Conservation (phyloP, 139 green algal species). For the Picochlorum sp. region DNA sequence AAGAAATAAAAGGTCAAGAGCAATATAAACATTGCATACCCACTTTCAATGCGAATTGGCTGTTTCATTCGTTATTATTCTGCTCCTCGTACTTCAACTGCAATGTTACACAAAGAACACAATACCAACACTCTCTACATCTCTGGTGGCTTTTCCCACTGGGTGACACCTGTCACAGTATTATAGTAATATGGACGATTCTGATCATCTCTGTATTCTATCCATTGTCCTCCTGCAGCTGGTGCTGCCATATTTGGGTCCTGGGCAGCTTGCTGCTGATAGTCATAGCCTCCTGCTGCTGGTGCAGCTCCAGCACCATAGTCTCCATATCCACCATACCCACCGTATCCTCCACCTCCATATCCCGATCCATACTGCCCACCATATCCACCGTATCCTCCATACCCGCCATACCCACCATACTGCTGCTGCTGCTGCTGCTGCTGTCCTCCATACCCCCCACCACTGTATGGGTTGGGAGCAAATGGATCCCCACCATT, state of each 20-base stretch:
- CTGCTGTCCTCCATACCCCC: not conserved
- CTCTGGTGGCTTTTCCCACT: slow-evolving; percentile 85
- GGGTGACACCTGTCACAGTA: slow-evolving; percentile 65
- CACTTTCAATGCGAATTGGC: no score
- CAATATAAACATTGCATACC: no score
- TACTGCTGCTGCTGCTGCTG: no score
- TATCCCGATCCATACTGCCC: no score
- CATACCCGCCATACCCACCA: not conserved
- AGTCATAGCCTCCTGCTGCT: slow-evolving; percentile 13
- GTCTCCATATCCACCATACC: slow-evolving; percentile 16
- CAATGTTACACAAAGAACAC: no score
- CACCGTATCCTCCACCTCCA: not conserved
- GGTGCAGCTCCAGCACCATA: slow-evolving; percentile 11
- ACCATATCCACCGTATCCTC: not conserved
- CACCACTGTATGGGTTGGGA: not conserved
- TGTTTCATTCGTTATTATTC: no score
- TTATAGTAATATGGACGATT: slow-evolving; percentile 89
- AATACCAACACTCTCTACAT: slow-evolving; percentile 27
- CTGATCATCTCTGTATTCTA: slow-evolving; percentile 63
- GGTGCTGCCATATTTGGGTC: not conserved
- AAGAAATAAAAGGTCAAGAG: no score
- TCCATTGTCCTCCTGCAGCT: slow-evolving; percentile 34
- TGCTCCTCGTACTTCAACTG: no score
- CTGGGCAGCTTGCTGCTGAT: not conserved
- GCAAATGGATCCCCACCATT: slow-evolving; percentile 24